Conservation (phyloP, 352 stramenopile genomes). For the Pythium chondricola region DNA sequence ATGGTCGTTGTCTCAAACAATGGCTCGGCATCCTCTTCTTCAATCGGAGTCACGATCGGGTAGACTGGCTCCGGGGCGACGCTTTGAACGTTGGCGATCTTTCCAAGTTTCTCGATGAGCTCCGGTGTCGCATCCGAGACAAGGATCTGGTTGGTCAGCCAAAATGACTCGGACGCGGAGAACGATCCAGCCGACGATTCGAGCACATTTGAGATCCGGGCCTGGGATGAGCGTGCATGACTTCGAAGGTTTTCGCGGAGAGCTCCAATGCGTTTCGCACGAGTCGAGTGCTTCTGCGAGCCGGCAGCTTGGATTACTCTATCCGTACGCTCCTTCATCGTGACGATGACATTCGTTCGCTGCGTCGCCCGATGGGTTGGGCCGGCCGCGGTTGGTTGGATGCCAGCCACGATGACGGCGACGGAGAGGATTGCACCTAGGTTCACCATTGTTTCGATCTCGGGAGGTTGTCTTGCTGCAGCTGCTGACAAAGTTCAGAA, state of each 20-base stretch:
- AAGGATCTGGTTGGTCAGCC: slow-evolving; percentile 59
- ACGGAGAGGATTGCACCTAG: slow-evolving; percentile 4
- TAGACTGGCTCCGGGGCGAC: slow-evolving; percentile 26
- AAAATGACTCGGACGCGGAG: slow-evolving; percentile 31
- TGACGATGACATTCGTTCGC: slow-evolving; percentile 32
- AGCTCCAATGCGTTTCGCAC: slow-evolving; percentile 11
- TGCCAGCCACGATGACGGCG: neutral
- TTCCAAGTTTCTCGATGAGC: slow-evolving; percentile 41
- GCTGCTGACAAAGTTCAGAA: no score
- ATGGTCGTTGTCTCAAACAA: no score
- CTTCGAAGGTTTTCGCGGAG: slow-evolving; percentile 1
- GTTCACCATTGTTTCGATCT: no score
- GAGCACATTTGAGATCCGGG: no score
- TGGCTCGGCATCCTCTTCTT: no score
- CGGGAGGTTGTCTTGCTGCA: no score
- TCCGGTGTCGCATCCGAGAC: slow-evolving; percentile 35
- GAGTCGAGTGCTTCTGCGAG: slow-evolving; percentile 7
- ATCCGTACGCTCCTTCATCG: slow-evolving; percentile 20
- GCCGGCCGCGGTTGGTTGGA: neutral
- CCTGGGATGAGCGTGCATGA: neutral
- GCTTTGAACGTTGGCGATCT: slow-evolving; percentile 31
- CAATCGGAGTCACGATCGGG: slow-evolving; percentile 3
- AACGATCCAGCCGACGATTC: no score
- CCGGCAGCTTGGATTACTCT: slow-evolving; percentile 10
- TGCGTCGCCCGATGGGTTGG: no score